phyloP scores from a whole-genome alignment of 352 stramenopile genomes.

The Phytopythium helicoides region DNA sequence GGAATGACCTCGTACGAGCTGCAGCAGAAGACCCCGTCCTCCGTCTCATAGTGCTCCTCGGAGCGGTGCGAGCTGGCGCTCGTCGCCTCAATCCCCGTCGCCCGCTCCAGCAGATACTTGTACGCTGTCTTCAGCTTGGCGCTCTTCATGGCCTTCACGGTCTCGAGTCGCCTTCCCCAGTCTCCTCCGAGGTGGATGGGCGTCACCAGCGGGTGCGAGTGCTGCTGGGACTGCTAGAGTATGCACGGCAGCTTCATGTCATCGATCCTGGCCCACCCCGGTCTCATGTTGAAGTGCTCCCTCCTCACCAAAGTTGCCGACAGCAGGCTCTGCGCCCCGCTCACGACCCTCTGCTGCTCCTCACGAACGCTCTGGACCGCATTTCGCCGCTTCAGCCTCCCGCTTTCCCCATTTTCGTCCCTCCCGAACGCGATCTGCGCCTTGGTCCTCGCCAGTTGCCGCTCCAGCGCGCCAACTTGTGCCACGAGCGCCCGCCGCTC shows the following conservation, averaged over 20 bases:
- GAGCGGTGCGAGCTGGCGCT: slow-evolving; percentile 2
- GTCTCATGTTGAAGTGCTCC: neutral
- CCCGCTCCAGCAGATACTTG: slow-evolving; percentile 3
- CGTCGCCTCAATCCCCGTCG: neutral
- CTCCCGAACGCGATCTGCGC: slow-evolving; percentile 6
- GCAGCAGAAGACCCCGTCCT: slow-evolving; percentile 29
- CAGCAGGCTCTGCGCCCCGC: no score
- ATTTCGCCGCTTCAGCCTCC: neutral
- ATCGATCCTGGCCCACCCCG: no score
- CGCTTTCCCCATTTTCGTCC: neutral
- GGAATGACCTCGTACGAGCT: slow-evolving; percentile 33
- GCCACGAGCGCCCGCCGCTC: slow-evolving; percentile 18
- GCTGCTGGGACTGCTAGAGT: slow-evolving; percentile 3
- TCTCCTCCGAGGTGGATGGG: slow-evolving; percentile 25
- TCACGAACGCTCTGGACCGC: slow-evolving; percentile 10
- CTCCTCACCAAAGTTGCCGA: no score
- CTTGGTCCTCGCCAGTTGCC: neutral
- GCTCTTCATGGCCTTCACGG: slow-evolving; percentile 20
- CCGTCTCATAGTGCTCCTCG: slow-evolving; percentile 15
- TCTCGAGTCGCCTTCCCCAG: slow-evolving; percentile 12
- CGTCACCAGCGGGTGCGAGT: slow-evolving; percentile 15
- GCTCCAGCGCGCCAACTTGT: slow-evolving; percentile 16
- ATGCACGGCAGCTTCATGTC: neutral
- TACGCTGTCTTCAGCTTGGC: slow-evolving; percentile 29
- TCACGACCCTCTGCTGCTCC: slow-evolving; percentile 6